These are phyloP conservation scores for Scytalidium sp. DNA, from an alignment of 2,329 filamentous ascomycete genomes.

Conservation along the genomic window DNA sequence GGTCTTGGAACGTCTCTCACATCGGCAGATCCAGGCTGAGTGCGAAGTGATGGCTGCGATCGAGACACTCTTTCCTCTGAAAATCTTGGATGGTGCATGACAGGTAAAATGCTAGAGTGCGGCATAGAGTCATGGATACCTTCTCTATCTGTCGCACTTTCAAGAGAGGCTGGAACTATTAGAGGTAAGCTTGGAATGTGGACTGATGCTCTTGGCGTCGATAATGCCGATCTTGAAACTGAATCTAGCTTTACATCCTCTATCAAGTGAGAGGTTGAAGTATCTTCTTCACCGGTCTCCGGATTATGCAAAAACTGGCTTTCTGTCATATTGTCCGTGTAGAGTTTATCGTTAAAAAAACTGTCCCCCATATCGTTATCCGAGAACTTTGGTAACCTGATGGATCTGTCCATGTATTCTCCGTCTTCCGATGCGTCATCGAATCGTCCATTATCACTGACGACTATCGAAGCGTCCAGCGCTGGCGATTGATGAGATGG, in stretches of 20 bases:
- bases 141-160: not conserved
- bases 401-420: slow-evolving; percentile 15
- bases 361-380: slow-evolving; percentile 22
- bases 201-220: slow-evolving; percentile 54
- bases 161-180: slow-evolving; percentile 27
- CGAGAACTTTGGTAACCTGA: slow-evolving; percentile 11
- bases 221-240: slow-evolving; percentile 31
- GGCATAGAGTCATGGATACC: slow-evolving; percentile 8
- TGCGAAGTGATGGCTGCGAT: slow-evolving; percentile 21
- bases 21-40: not conserved
- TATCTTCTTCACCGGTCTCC: slow-evolving; percentile 30
- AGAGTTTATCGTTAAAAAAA: slow-evolving; percentile 24
- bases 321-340: slow-evolving; percentile 27
- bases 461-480: slow-evolving; percentile 15
- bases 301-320: slow-evolving; percentile 23
- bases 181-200: slow-evolving; percentile 24
- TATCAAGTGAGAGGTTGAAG: slow-evolving; percentile 11
- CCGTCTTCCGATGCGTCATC: slow-evolving; percentile 31
- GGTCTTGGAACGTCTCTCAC: not conserved
- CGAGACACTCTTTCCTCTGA: slow-evolving; percentile 24
- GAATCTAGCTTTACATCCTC: slow-evolving; percentile 1
- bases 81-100: slow-evolving; percentile 17
- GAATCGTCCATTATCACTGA: slow-evolving; percentile 27
- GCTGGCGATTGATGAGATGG: not conserved
- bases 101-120: slow-evolving; percentile 23